Evolutionary conservation across 1,284 basidiomycete species (phyloP), one percentile per base, ranked within the genome.

Genomic region (Puccinia coronata): DNA sequence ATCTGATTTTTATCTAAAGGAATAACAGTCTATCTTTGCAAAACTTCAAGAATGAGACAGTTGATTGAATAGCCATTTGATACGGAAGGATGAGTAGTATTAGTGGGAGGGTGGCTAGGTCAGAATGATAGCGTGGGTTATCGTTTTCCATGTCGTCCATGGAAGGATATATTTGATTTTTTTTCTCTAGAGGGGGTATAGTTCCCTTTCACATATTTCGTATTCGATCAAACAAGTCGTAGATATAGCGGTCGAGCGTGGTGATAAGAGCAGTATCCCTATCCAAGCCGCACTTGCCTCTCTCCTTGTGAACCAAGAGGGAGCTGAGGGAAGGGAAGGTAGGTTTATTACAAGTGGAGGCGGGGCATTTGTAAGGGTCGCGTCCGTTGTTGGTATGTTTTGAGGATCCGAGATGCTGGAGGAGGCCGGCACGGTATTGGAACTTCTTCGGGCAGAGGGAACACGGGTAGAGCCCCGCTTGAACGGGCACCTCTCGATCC

Each of bases 261-360:
- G 39, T 23, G 5, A 67, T 47, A 1, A 11, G 39, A 28, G 9
- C 23, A 43, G 11, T 28, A 39, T 67, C n/a, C 20, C 23, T 4
- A 67, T 67, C 63, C 63, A 67, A 47, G 5, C n/a, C n/a, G n/a
- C 63, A 67, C n/a, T 67, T 67, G 41, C n/a, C 63, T n/a, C 41
- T 43, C 20, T 67, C 63, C 41, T 67, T 67, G 36, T 67, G 63
- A 28, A 43, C 23, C n/a, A 67, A 67, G 63, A 67, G 63, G 36
- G 63, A 67, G 41, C 63, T 67, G 63, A 67, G 63, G n/a, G 63
- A 67, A 5, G 63, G 63, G 41, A 67, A 67, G n/a, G 63, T 67
- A 47, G 63, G 23, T 28, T 67, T 67, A 11, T 67, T 47, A 20
- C 63, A 67, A 67, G 63, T 25, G 8, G 63, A 2, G n/a, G 63